These are phyloP conservation scores for Uromyces viciae-fabae DNA, from an alignment of 1,284 basidiomycete species.

Conservation along the genomic window DNA sequence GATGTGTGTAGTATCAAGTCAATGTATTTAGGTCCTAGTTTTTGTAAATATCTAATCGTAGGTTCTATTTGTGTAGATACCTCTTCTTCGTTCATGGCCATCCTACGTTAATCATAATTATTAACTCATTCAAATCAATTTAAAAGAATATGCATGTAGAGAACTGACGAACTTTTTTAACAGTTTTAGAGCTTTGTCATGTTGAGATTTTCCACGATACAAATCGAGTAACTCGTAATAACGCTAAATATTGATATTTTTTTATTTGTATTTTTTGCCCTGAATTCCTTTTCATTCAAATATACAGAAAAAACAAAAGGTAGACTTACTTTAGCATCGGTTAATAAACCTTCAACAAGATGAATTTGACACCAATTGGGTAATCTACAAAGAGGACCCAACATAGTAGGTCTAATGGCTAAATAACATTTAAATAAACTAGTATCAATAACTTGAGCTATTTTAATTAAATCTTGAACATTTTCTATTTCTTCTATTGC, in stretches of 20 bases:
- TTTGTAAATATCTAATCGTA: conserved; percentile 84
- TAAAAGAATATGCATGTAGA: neutral
- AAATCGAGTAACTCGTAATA: conserved; percentile 83
- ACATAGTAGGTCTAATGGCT: conserved; percentile 71
- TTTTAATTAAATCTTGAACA: conserved; percentile 73
- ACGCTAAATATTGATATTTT: conserved; percentile 62
- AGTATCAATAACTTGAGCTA: conserved; percentile 91
- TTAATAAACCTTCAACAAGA: conserved; percentile 84
- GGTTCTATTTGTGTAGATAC: conserved; percentile 73
- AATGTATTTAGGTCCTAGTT: conserved; percentile 74
- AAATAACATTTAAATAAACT: conserved; percentile 91
- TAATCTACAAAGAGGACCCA: conserved; percentile 82
- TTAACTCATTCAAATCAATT: neutral
- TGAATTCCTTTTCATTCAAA: too few relatives aligned
- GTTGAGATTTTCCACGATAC: conserved; percentile 93
- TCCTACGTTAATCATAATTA: conserved; percentile 58
- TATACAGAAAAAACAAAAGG: neutral
- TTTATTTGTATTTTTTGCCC: neutral
- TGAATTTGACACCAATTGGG: conserved; percentile 96
- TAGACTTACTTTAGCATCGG: conserved; percentile 67
- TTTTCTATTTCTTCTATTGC: conserved; percentile 65
- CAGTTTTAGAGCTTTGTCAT: conserved; percentile 76
- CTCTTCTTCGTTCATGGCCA: conserved; percentile 74
- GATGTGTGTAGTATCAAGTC: conserved; percentile 73
- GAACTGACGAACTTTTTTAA: conserved; percentile 66